Conservation (phyloP, 2,329 filamentous ascomycete species). For the Curvularia verruculosa region DNA sequence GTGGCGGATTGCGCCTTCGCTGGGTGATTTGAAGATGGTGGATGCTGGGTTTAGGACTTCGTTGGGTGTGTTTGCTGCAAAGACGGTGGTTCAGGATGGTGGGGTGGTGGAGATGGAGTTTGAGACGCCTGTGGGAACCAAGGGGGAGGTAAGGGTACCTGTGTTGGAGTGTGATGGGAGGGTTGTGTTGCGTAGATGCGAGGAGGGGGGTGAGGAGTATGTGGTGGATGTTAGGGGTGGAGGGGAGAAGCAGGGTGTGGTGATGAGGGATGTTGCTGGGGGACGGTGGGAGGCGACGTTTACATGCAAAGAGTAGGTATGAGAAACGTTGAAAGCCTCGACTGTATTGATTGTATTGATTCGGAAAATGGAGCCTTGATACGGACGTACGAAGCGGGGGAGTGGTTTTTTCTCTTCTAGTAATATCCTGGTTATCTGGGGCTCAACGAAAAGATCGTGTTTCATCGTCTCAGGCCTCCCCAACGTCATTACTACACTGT, state of each 20-base stretch:
- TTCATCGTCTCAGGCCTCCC: background rate
- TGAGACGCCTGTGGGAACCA: constrained; percentile 39
- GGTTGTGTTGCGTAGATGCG: constrained; percentile 24
- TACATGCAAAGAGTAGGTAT: constrained; percentile 16
- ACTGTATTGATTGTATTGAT: too few species aligned
- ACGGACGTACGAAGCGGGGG: too few species aligned
- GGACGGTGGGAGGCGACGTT: constrained; percentile 33
- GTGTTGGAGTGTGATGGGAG: constrained; percentile 26
- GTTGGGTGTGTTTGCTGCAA: constrained; percentile 48
- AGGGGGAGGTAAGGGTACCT: constrained; percentile 38
- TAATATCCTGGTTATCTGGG: background rate
- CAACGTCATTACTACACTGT: background rate
- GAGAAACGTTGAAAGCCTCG: background rate
- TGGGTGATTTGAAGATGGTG: constrained; percentile 43
- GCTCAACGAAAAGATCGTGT: background rate
- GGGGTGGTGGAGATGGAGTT: constrained; percentile 31
- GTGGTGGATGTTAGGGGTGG: constrained; percentile 24
- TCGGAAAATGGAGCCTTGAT: too few species aligned
- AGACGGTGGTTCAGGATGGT: constrained; percentile 25
- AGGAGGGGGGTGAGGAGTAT: constrained; percentile 15
- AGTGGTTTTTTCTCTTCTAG: background rate
- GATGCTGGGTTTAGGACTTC: constrained; percentile 49
- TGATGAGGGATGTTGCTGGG: constrained; percentile 24
- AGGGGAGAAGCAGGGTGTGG: constrained; percentile 17
- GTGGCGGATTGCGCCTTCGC: constrained; percentile 47